Base-by-base conservation (phyloP, 129 eudicot genomes). In the Helichrysum umbraculigerum region DNA sequence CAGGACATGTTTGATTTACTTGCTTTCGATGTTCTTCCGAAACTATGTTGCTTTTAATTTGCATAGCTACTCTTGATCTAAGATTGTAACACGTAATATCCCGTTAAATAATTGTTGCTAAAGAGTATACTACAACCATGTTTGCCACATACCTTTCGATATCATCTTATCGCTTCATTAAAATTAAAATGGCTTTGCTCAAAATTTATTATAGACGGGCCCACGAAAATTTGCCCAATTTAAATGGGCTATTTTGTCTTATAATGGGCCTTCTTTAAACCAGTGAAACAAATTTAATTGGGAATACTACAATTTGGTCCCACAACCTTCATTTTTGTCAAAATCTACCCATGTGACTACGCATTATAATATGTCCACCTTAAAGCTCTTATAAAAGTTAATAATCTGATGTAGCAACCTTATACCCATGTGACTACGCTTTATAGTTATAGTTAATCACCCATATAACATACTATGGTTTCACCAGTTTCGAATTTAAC, bases 281-380 rank as follows among this genome's bases (percentile, higher is more conserved):
- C 3, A 35, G 74, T 32, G 62, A 70, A 71, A 78, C 82, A 70
- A 34, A 67, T 42, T 68, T n/a, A 59, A 29, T 70, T 78, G 76
- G 71, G 25, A 29, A 22, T 20, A 32, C 69, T 78, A 12, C 30
- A 19, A 15, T 33, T 78, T 78, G 76, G 71, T 44, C 76, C 82
- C 76, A 61, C 76, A 61, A 70, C 30, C 22, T 78, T 70, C 10
- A 51, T 39, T 69, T 19, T 19, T 39, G 8, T 19, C 59, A 68
- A 68, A 72, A 68, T 25, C 44, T 50, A 57, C 75, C 69, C 81
- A 68, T 28, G 50, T 68, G 68, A 68, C 47, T 25, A 39, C 64
- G 62, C 71, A 61, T 50, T 75, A 41, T 14, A 62, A 14, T 39
- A 35, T 72, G 67, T 58, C 68, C 77, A 7, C 54, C 1, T 2